Conservation (phyloP, 176 grass and related monocot species). For the Oryza longistaminata region DNA sequence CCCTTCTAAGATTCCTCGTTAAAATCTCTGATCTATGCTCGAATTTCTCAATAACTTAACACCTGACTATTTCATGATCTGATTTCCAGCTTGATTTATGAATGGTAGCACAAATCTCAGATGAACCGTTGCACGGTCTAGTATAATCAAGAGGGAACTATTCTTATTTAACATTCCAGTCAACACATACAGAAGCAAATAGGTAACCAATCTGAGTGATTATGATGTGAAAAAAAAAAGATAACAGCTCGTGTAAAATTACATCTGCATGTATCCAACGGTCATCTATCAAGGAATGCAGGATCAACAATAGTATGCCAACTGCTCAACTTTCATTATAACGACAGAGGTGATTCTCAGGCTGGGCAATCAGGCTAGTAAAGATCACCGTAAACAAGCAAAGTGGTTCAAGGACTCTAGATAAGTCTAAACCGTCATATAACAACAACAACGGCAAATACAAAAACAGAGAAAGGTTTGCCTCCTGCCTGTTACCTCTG, state of each 20-base stretch:
- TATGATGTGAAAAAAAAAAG: not conserved
- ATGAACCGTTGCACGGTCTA: not conserved
- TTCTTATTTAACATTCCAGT: not conserved
- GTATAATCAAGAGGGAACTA: not conserved
- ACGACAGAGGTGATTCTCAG: slow-evolving; percentile 10
- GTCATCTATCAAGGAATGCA: not conserved
- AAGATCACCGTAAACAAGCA: slow-evolving; percentile 11
- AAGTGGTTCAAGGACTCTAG: slow-evolving; percentile 12
- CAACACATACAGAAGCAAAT: not conserved
- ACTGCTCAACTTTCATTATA: slow-evolving; percentile 3
- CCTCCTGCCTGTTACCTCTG: slow-evolving; percentile 20
- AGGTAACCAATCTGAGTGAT: not conserved
- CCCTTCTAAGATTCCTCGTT: not conserved
- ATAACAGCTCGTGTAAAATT: too few relatives aligned
- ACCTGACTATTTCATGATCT: not conserved
- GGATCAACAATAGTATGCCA: not conserved
- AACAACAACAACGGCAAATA: not conserved
- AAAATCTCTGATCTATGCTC: not conserved
- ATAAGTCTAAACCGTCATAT: slow-evolving; percentile 12
- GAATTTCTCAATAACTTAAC: not conserved
- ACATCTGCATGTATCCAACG: not conserved
- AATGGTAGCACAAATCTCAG: not conserved
- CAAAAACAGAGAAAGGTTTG: not conserved
- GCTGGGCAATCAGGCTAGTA: slow-evolving; percentile 24
- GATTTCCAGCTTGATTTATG: not conserved